Base-by-base conservation (phyloP, 768 basidiomycete genomes). In the Serendipita indica region DNA sequence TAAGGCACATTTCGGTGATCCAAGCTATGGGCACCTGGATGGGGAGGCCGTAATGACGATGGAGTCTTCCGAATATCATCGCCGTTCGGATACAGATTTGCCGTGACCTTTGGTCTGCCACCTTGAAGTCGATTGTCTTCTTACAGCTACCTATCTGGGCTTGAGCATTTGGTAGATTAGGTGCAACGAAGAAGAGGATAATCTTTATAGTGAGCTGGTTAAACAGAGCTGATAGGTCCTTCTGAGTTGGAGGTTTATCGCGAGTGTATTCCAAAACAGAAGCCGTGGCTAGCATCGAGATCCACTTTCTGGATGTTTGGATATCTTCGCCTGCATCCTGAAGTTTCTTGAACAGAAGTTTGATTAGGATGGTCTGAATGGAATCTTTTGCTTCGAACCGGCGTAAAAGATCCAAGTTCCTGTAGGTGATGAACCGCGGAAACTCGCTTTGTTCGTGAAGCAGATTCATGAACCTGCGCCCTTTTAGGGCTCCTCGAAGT, bases 181-280 rank as follows among this genome's bases (percentile, higher is more conserved):
- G 49, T 2, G 22, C 32, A 28, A 30, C 30, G 32, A 22, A 30
- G 0, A 54, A 30, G 16, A 54, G 49, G n/a, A 54, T 33, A 33
- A 54, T 25, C 49, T 54, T 54, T 18, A 54, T 54, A n/a, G 49
- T 54, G 30, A 54, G 32, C n/a, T 54, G 49, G n/a, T 54, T 54
- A 18, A 54, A 54, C 22, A 54, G 49, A 27, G 49, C 32, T 18
- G 49, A 54, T 16, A 54, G 49, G 22, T 54, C 49, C 30, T 54
- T 54, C n/a, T 54, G 49, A 10, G 49, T 54, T 28, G 49, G 49
- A 5, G 49, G 49, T 18, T 54, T 54, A 16, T 54, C 49, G 22
- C 32, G 22, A 7, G 49, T 54, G 32, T 25, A 54, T 28, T 28
- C 49, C 12, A 54, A 28, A 54, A 18, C 30, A 30, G 49, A 22